Base-by-base conservation (phyloP, 2,329 filamentous ascomycete species). In the Hypoxylon sp. region DNA sequence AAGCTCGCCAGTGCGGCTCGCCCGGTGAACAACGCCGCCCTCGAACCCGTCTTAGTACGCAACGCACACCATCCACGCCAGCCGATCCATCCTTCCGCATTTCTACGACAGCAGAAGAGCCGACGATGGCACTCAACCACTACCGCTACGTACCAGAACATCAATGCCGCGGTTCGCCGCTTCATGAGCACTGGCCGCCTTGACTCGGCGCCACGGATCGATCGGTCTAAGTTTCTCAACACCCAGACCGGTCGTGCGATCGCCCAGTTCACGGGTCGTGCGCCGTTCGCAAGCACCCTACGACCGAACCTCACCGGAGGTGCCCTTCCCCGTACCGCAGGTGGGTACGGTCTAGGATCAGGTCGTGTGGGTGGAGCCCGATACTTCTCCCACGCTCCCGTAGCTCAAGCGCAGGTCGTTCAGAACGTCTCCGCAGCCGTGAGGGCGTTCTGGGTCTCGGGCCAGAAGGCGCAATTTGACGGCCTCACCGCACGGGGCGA, bases 341-440 rank as follows among this genome's bases (percentile, higher is more conserved):
- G 95, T 71, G 96, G 96, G n/a, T 99, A 99, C 78, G 86, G 86
- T 70, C 82, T 93, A 41, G 93, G 93, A 30, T 88, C 89, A 53
- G 91, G 90, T 32, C 86, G 90, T 50, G 79, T 88, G 64, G 89
- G 92, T 72, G 92, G 91, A 48, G 89, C 90, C 23, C 88, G 95
- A 72, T 95, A 95, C 83, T 98, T 98, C 82, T 97, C 93, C 0
- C 94, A 98, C 81, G 88, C 90, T 0, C 93, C 95, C 1, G 91
- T 93, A 9, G 89, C 91, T 6, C 94, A 93, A 41, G 93, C 94
- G 0, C 93, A 98, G 79, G 93, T 98, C 50, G 88, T 98, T 56
- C 92, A 96, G 79, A 97, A 97, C 80, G 95, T 98, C n/a, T 97
- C 93, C 11, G 90, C 94, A 73, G 96, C 94, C 4, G 90, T 98